phyloP scores from a whole-genome alignment of 2,329 filamentous ascomycete genomes.

The Neospermospora avenae region DNA sequence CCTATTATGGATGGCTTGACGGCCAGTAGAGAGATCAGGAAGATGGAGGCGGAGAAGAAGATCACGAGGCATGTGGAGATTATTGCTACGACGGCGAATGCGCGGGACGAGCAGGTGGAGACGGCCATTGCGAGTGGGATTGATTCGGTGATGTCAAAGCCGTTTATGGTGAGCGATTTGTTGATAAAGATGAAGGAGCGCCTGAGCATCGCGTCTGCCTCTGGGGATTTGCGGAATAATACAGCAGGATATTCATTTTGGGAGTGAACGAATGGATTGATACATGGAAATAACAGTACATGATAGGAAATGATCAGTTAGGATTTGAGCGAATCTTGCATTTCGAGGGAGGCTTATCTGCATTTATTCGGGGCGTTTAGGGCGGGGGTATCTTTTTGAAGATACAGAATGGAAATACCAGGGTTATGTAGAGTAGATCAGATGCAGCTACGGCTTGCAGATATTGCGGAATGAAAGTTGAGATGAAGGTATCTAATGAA shows the following conservation, averaged over 20 bases:
- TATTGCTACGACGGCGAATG: constrained; percentile 36
- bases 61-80: constrained; percentile 44
- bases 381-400: not conserved
- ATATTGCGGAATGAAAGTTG: not conserved
- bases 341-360: not conserved
- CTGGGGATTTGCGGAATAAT: not conserved
- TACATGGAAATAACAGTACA: not conserved
- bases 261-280: not conserved
- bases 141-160: constrained; percentile 28
- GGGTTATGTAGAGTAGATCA: not conserved
- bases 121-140: constrained; percentile 28
- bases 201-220: constrained; percentile 7
- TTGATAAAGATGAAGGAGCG: constrained; percentile 25
- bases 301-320: not conserved
- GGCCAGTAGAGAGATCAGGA: constrained; percentile 61
- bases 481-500: not conserved
- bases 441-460: not conserved
- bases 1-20: constrained; percentile 69
- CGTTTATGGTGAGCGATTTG: constrained; percentile 23
- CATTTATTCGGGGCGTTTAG: not conserved
- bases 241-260: constrained; percentile 5
- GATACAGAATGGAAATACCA: not conserved
- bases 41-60: constrained; percentile 51
- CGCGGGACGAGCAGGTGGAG: constrained; percentile 29
- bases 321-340: not conserved